Evolutionary conservation across 2,329 filamentous ascomycete species (phyloP).

Genomic region (Venturia effusa): DNA sequence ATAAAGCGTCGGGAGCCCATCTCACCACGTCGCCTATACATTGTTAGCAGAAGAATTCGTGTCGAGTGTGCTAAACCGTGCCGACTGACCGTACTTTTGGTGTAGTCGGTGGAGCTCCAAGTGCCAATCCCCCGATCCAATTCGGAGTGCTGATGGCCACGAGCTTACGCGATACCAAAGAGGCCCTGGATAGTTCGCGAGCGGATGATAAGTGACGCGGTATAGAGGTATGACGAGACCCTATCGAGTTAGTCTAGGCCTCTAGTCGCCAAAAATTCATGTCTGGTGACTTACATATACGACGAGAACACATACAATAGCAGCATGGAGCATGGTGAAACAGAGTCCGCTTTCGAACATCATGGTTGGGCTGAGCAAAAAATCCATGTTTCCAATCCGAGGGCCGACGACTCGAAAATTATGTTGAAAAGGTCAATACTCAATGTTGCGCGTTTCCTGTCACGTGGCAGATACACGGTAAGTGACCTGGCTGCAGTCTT

Average conservation of each 20-base stretch:
- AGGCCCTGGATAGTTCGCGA: constrained; percentile 11
- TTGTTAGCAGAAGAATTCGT: neutral
- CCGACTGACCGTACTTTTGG: constrained; percentile 24
- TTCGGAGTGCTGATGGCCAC: neutral
- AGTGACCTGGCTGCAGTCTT: no score
- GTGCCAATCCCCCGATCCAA: neutral
- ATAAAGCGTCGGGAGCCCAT: constrained; percentile 36
- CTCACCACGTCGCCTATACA: constrained; percentile 31
- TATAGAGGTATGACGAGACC: constrained; percentile 16
- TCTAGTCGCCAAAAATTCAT: no score
- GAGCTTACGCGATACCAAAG: neutral
- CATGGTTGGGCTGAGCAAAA: no score
- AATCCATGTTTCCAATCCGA: no score
- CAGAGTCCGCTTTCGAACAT: no score
- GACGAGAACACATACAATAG: no score
- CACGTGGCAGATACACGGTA: no score
- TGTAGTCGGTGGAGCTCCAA: neutral
- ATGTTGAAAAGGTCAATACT: no score
- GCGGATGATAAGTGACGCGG: constrained; percentile 21
- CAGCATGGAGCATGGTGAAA: no score
- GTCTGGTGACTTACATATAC: no score
- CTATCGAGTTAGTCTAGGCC: neutral
- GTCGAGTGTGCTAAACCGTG: neutral
- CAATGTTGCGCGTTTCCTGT: no score
- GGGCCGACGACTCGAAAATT: no score